A percentile compares a stretch with the other conserved stretches of the same genome.
These are phyloP conservation scores for Fusarium marasasianum DNA, from an alignment of 2,329 filamentous ascomycete species.

Conservation along the genomic window DNA sequence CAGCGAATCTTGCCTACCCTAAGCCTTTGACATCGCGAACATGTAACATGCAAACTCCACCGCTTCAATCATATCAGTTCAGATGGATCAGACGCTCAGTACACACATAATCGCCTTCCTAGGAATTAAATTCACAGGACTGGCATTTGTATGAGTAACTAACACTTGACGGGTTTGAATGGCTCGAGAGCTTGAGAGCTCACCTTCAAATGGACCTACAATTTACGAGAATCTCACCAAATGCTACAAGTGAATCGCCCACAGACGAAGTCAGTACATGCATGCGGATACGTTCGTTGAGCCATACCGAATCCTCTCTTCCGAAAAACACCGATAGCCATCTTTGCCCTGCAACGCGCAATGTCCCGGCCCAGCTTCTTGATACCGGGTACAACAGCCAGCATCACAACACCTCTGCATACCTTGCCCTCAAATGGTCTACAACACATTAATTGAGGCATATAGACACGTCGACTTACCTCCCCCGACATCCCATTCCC, in stretches of 20 bases:
- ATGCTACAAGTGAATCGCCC: neutral
- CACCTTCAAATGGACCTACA: neutral
- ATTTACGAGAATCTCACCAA: neutral
- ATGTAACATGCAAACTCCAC: neutral
- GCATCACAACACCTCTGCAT: neutral
- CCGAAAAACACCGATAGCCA: too few relatives aligned
- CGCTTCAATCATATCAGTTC: neutral
- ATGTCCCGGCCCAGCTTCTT: neutral
- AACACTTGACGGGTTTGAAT: neutral
- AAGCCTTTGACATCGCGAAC: neutral
- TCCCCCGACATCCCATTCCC: neutral
- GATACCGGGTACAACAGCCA: neutral
- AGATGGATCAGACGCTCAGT: fast-evolving
- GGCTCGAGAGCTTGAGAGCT: too few relatives aligned
- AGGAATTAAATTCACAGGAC: neutral
- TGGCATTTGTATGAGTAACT: fast-evolving
- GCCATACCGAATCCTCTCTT: neutral
- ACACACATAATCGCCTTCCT: fast-evolving
- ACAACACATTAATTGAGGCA: slow-evolving; percentile 9
- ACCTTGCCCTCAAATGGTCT: neutral
- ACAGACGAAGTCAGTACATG: neutral
- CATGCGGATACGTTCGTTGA: neutral
- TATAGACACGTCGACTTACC: slow-evolving; percentile 7
- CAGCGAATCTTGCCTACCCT: neutral
- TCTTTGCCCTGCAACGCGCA: neutral